phyloP scores from a whole-genome alignment of 257 asterid species.

The Capsicum baccatum region DNA sequence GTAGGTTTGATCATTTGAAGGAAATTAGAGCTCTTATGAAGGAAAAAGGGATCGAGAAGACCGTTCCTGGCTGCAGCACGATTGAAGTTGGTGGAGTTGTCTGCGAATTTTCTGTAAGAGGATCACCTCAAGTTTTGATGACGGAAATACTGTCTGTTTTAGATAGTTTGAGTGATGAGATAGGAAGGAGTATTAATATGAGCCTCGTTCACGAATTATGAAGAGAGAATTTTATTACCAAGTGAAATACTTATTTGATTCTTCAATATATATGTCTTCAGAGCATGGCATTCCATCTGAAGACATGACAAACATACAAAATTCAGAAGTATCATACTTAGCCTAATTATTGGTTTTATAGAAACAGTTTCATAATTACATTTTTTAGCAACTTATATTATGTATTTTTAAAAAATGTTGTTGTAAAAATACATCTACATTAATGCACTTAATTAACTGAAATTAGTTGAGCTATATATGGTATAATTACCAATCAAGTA shows the following conservation, averaged over 20 bases:
- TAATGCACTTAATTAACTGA: too few relatives aligned
- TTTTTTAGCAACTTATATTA: too few relatives aligned
- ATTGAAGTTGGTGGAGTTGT: slow-evolving; percentile 69
- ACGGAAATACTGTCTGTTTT: slow-evolving; percentile 43
- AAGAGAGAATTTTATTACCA: not conserved
- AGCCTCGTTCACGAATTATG: not conserved
- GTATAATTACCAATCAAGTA: too few relatives aligned
- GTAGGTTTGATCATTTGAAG: slow-evolving; percentile 59
- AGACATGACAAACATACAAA: not conserved
- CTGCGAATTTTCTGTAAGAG: slow-evolving; percentile 65
- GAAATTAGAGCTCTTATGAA: slow-evolving; percentile 61
- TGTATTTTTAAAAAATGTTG: too few relatives aligned
- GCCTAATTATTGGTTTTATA: too few relatives aligned
- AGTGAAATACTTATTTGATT: not conserved
- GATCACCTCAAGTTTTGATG: slow-evolving; percentile 54
- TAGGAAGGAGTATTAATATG: slow-evolving; percentile 46
- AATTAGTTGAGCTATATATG: too few relatives aligned
- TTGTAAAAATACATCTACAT: too few relatives aligned
- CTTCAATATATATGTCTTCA: not conserved
- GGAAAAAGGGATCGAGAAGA: slow-evolving; percentile 53
- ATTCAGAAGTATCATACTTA: too few relatives aligned
- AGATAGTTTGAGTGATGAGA: slow-evolving; percentile 47
- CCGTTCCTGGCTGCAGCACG: slow-evolving; percentile 71
- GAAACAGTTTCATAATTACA: too few relatives aligned
- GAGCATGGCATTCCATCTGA: not conserved